Evolutionary conservation across 208 protist genomes (phyloP).

Genomic region (Leptomonas pyrrhocoris): DNA sequence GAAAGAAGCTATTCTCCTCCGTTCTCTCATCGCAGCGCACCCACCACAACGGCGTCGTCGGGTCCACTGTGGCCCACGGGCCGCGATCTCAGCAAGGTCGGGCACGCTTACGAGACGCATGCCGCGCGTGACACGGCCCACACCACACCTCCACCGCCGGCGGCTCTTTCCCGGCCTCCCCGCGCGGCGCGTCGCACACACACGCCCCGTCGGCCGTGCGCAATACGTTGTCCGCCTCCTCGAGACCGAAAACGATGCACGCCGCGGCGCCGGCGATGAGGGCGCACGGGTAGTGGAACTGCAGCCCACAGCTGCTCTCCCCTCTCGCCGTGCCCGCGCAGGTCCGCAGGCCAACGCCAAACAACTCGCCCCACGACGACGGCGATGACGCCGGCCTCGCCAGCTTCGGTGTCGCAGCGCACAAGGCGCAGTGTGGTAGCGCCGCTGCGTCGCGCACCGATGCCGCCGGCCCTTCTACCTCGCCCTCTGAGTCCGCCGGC

Average conservation of each 20-base stretch:
- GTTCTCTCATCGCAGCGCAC: no score
- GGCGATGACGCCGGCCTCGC: not conserved
- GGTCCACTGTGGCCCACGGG: no score
- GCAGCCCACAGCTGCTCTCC: conserved; percentile 29
- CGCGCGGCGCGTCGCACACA: conserved; percentile 1
- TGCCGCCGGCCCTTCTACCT: no score
- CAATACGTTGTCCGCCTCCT: conserved; percentile 30
- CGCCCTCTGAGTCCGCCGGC: no score
- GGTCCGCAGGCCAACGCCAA: conserved; percentile 22
- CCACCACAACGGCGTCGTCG: no score
- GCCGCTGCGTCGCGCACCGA: not conserved
- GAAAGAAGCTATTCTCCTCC: no score
- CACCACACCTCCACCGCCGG: conserved; percentile 63
- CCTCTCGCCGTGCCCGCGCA: conserved; percentile 17
- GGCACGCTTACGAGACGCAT: conserved; percentile 8
- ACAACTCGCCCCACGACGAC: not conserved
- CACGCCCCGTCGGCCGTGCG: not conserved
- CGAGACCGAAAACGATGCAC: conserved; percentile 62
- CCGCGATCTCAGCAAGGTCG: not conserved
- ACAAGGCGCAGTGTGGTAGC: conserved; percentile 19
- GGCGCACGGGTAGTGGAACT: conserved; percentile 77
- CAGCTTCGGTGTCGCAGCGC: not conserved
- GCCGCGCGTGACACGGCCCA: conserved; percentile 38
- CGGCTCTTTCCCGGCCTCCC: not conserved
- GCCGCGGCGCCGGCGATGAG: conserved; percentile 59